phyloP scores from a whole-genome alignment of 2,329 filamentous ascomycete genomes.

The Paramyrothecium sp. region DNA sequence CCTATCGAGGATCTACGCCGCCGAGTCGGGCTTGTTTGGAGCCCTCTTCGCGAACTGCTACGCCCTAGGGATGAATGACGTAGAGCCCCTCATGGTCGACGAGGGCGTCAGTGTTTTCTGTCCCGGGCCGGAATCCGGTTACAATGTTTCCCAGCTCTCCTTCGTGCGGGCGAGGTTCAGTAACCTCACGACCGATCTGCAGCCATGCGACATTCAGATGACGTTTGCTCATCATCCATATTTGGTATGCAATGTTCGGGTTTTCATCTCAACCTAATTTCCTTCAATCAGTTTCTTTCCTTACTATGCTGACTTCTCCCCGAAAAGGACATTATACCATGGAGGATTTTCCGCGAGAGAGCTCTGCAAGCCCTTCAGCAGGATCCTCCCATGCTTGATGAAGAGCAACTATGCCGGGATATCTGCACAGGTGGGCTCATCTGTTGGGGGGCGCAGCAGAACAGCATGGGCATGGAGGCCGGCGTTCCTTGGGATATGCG shows the following conservation, averaged over 20 bases:
- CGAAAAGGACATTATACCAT: constrained; percentile 30
- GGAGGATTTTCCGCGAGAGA: constrained; percentile 26
- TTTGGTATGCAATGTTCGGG: constrained; percentile 14
- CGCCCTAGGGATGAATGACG: constrained; percentile 26
- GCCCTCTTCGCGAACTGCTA: constrained; percentile 34
- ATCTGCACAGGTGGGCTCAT: constrained; percentile 30
- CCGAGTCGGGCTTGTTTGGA: constrained; percentile 25
- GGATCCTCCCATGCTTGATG: constrained; percentile 27
- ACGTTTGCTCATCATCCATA: constrained; percentile 32
- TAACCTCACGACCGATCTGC: constrained; percentile 23
- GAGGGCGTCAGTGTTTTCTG: constrained; percentile 30
- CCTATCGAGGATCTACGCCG: constrained; percentile 13
- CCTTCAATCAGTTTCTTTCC: constrained; percentile 5
- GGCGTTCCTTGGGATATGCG: constrained; percentile 42
- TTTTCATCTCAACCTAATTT: not conserved
- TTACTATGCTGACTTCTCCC: not conserved
- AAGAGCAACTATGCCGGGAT: constrained; percentile 33
- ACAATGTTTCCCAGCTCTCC: constrained; percentile 19
- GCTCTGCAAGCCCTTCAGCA: constrained; percentile 20
- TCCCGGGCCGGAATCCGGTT: constrained; percentile 16
- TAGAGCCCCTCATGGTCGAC: constrained; percentile 20
- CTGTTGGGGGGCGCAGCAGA: constrained; percentile 33
- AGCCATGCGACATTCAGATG: constrained; percentile 27
- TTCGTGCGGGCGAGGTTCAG: constrained; percentile 21
- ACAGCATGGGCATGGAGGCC: constrained; percentile 24